Percentiles rank a stretch among this genome's conserved stretches.
Evolutionary conservation across 164 flowering plant genomes (phyloP).

Genomic region (Nymphaea colorata): DNA sequence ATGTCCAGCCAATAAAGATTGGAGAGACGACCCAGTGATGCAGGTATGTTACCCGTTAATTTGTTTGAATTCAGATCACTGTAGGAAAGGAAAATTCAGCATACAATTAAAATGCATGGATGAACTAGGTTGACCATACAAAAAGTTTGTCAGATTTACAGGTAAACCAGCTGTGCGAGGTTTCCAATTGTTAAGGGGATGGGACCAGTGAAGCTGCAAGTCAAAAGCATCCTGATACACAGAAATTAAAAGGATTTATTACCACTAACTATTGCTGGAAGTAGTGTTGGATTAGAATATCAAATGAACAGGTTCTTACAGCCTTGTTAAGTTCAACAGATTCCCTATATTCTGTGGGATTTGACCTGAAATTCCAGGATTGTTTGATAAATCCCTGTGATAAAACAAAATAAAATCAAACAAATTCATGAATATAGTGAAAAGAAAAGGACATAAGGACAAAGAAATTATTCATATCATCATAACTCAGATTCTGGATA

Average conservation of each 20-base stretch:
- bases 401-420: neutral
- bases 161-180: neutral
- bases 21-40: slow-evolving; percentile 14
- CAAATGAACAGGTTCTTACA: neutral
- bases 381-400: neutral
- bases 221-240: neutral
- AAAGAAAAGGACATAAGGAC: neutral
- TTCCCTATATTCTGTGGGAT: neutral
- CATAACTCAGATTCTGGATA: neutral
- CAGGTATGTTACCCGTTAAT: slow-evolving; percentile 18
- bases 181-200: neutral
- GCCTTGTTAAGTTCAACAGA: neutral
- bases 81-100: neutral
- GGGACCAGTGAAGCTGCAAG: neutral
- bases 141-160: neutral
- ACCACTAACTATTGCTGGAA: neutral
- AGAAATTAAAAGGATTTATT: neutral
- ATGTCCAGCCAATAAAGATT: slow-evolving; percentile 20
- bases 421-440: neutral
- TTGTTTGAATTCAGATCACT: slow-evolving; percentile 18
- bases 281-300: neutral
- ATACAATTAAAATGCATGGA: no score
- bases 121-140: no score
- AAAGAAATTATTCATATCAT: no score
- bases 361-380: neutral